These are phyloP conservation scores for Garcia nutans DNA, from an alignment of 345 rosid species.

Conservation along the genomic window DNA sequence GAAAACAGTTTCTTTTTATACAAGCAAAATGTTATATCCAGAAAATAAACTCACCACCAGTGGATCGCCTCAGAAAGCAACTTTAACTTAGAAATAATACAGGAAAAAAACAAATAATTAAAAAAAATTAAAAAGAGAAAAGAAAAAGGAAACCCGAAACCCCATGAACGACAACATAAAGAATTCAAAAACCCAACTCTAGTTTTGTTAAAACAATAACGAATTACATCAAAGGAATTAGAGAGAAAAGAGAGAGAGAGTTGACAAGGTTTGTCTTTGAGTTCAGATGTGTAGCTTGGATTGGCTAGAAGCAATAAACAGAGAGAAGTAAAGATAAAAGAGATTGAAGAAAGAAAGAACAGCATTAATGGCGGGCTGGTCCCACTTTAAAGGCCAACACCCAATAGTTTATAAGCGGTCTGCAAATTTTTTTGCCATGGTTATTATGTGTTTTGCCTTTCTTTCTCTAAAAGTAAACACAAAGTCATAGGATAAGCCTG, in stretches of 20 bases:
- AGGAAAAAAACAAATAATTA: not conserved
- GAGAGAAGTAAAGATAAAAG: not conserved
- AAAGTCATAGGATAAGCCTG: conserved; percentile 11
- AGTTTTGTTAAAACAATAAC: conserved; percentile 14
- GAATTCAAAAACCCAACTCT: conserved; percentile 21
- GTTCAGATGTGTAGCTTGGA: not conserved
- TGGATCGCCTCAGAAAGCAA: conserved; percentile 12
- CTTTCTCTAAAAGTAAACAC: not conserved
- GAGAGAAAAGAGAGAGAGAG: conserved; percentile 8
- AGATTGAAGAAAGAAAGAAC: not conserved
- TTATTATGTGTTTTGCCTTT: not conserved
- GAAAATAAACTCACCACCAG: conserved; percentile 13
- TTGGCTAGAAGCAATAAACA: not conserved
- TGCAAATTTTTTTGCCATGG: not conserved
- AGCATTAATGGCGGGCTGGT: conserved; percentile 43
- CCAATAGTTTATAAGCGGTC: too few relatives aligned
- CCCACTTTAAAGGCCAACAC: conserved; percentile 27
- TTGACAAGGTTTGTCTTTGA: conserved; percentile 5
- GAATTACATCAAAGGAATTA: conserved; percentile 11
- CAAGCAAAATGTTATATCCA: conserved; percentile 4
- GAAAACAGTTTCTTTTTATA: not conserved
- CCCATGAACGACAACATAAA: conserved; percentile 15
- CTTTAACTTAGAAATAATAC: not conserved
- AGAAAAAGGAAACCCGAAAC: not conserved
- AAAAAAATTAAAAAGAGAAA: not conserved